Conservation (phyloP, 1,139 yeast species). For the Casaregolazyma suthepensis region DNA sequence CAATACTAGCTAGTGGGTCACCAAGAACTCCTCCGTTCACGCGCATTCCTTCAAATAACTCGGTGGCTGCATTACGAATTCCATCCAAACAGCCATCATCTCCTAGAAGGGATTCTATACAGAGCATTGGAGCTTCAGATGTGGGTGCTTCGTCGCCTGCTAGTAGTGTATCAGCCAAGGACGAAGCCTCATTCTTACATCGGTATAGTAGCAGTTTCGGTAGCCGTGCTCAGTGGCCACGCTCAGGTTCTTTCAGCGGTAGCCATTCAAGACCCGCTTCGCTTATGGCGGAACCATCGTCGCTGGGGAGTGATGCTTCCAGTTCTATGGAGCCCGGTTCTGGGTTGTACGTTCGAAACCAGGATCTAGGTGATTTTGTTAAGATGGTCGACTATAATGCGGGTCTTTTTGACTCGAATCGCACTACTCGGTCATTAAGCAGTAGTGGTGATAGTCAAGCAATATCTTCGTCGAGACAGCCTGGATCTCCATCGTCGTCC, state of each 20-base stretch:
- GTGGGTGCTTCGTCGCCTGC: conserved; percentile 21
- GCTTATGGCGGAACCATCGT: conserved; percentile 22
- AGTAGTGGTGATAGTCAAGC: conserved; percentile 4
- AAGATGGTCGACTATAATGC: conserved; percentile 60
- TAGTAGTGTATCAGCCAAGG: conserved; percentile 18
- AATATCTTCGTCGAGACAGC: background rate
- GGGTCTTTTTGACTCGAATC: conserved; percentile 8
- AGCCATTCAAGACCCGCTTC: conserved; percentile 19
- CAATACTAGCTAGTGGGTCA: conserved; percentile 12
- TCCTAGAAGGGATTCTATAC: conserved; percentile 7
- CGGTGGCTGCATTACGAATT: conserved; percentile 29
- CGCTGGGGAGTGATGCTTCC: conserved; percentile 22
- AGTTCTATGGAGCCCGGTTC: conserved; percentile 32
- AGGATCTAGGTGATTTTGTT: conserved; percentile 76
- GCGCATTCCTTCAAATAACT: conserved; percentile 26
- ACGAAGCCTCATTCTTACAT: conserved; percentile 18
- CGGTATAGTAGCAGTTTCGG: conserved; percentile 31
- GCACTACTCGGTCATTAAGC: conserved; percentile 6
- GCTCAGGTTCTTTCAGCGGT: conserved; percentile 22
- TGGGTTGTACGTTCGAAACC: conserved; percentile 41
- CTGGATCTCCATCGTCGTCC: conserved; percentile 2
- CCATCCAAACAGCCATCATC: conserved; percentile 19
- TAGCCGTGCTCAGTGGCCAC: conserved; percentile 24
- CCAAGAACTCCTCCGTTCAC: conserved; percentile 21
- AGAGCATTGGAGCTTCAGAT: conserved; percentile 12